phyloP scores from a whole-genome alignment of 2,329 filamentous ascomycete species.

The Blastomyces parvus region DNA sequence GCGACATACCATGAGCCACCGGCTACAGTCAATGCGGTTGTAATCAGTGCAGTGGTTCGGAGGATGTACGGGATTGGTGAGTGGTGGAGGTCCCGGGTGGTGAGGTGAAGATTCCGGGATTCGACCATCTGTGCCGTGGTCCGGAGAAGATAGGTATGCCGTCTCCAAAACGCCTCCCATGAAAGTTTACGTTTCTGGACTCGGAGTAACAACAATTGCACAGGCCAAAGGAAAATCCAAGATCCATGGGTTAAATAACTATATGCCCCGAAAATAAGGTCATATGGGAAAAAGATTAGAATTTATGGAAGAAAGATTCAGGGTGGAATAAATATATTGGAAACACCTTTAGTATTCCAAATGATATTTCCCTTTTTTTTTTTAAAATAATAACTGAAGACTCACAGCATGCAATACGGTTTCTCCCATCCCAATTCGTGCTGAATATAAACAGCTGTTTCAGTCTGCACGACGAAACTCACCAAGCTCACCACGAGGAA shows the following conservation, averaged over 20 bases:
- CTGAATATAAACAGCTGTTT: constrained; percentile 91
- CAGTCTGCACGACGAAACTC: constrained; percentile 87
- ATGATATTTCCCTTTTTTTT: background rate
- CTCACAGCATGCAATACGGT: constrained; percentile 96
- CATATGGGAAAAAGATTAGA: background rate
- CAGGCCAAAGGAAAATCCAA: constrained; percentile 82
- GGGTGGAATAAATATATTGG: background rate
- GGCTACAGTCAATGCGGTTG: constrained; percentile 75
- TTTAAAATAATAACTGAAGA: constrained; percentile 18
- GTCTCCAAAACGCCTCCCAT: constrained; percentile 78
- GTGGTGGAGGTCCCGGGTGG: constrained; percentile 28
- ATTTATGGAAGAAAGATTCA: background rate
- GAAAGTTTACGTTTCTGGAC: constrained; percentile 67
- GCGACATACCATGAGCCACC: constrained; percentile 94
- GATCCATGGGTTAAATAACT: constrained; percentile 87
- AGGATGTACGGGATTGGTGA: constrained; percentile 64
- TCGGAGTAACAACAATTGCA: constrained; percentile 70
- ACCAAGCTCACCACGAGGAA: constrained; percentile 76
- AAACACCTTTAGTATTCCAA: background rate
- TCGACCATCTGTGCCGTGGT: constrained; percentile 78
- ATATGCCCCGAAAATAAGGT: constrained; percentile 12
- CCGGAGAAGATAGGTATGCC: constrained; percentile 54
- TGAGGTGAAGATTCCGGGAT: constrained; percentile 60
- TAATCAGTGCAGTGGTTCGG: constrained; percentile 70
- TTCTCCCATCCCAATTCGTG: constrained; percentile 90